Evolutionary conservation across 1,284 basidiomycete species (phyloP).

Genomic region (Neotropicomus parvogracilis): DNA sequence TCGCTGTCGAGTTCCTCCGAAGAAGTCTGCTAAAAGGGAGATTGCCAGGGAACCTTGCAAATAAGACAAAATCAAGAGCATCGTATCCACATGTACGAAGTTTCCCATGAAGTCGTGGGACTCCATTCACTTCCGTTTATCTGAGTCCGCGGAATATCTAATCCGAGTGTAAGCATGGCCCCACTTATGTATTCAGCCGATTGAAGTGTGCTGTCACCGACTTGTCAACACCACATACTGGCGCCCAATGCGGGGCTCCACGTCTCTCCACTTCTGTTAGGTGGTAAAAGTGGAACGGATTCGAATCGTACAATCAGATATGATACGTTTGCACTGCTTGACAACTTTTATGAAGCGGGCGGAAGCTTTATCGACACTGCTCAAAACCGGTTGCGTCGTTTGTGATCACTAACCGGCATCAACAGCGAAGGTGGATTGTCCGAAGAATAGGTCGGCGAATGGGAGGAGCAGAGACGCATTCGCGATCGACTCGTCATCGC

Average conservation of each 20-base stretch:
- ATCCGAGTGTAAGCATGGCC: too few species aligned
- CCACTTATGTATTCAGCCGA: not conserved
- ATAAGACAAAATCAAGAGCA: too few species aligned
- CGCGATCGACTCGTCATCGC: constrained; percentile 53
- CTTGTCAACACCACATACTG: constrained; percentile 42
- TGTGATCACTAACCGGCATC: not conserved
- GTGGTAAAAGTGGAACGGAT: constrained; percentile 41
- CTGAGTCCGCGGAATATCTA: too few species aligned
- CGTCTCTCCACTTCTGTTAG: constrained; percentile 48
- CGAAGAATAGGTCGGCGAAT: constrained; percentile 54
- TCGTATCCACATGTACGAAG: too few species aligned
- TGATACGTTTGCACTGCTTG: constrained; percentile 44
- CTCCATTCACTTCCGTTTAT: not conserved
- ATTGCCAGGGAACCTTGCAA: too few species aligned
- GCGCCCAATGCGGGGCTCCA: constrained; percentile 37
- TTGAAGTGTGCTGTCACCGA: not conserved
- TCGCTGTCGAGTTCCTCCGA: too few species aligned
- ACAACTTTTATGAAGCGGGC: constrained; percentile 44
- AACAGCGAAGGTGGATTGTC: constrained; percentile 42
- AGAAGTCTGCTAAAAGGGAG: too few species aligned
- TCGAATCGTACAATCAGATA: constrained; percentile 43
- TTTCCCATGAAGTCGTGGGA: not conserved
- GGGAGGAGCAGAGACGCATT: constrained; percentile 47
- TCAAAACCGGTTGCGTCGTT: not conserved
- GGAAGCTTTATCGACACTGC: constrained; percentile 14